Evolutionary conservation across 352 stramenopile species (phyloP), one percentile per base, ranked within the genome.

Genomic region (Phytophthora vignae): DNA sequence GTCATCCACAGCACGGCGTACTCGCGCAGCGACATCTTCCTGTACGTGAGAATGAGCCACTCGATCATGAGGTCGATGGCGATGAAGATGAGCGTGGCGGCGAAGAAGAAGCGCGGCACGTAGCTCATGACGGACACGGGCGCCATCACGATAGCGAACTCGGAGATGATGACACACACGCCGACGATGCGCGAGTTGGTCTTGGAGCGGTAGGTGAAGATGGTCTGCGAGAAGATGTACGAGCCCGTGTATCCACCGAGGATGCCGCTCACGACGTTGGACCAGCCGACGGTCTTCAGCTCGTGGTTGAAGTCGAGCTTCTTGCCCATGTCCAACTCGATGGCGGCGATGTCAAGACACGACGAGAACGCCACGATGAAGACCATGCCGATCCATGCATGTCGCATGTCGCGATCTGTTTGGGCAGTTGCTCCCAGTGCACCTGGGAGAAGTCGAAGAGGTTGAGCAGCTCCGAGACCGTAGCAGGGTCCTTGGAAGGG

Each of bases 201-300:
- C 55, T 91, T 90, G 64, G 93, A 97, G 19, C 93, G 86, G 73
- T 94, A 98, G 14, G 97, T 99, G 79, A 99, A 99, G 64, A 99
- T 99, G 31, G 96, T 99, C 85, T 99, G 98, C 29, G 85, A 98
- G 78, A 99, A 99, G 65, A 99, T 99, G 79, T 99, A 99, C 25
- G 88, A 98, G 11, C 98, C 98, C 11, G 97, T 99, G 85, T 99
- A 99, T 49, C 98, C 98, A 27, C 98, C 97, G 0, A 95, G 90
- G 19, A 99, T 17, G 0, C 98, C 98, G 52, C 89, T 98, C 8
- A 99, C 74, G 14, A 99, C 77, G 82, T 99, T 99, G 36, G 90
- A 98, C 70, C 98, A 94, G n/a, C 98, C 97, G 25, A 99, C 96
- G n/a, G 89, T 97, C 38, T 78, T 68, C 31, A 98, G 77, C 73